Evolutionary conservation across 106 monocot genomes (phyloP).

Genomic region (Iris macrosiphon): DNA sequence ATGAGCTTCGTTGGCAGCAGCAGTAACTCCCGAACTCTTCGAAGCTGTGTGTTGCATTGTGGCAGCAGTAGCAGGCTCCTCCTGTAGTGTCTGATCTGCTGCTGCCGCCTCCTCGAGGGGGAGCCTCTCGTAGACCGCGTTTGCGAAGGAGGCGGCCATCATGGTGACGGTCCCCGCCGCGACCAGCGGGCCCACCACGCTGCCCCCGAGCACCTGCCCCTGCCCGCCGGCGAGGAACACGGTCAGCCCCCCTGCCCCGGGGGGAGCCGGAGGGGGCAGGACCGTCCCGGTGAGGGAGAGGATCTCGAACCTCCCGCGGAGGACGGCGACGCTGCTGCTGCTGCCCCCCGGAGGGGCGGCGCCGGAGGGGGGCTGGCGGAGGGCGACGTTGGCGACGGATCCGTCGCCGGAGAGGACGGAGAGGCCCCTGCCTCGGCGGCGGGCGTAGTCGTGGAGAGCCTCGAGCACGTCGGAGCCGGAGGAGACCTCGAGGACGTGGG

Average conservation of each 20-base stretch:
- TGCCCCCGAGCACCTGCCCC: constrained; percentile 34
- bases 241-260: constrained; percentile 16
- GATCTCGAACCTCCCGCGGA: constrained; percentile 24
- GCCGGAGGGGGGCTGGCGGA: constrained; percentile 26
- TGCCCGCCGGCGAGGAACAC: constrained; percentile 30
- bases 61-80: too few species aligned
- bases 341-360: constrained; percentile 12
- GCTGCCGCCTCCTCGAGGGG: constrained; percentile 20
- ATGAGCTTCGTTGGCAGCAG: too few species aligned
- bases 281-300: constrained; percentile 25
- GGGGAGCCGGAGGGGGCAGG: constrained; percentile 20
- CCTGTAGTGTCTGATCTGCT: too few species aligned
- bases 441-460: constrained; percentile 18
- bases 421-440: constrained; percentile 21
- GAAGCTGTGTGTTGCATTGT: too few species aligned
- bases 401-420: constrained; percentile 21
- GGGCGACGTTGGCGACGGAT: constrained; percentile 21
- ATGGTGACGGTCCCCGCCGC: constrained; percentile 19
- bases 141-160: constrained; percentile 10
- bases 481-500: constrained; percentile 28
- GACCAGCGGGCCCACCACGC: constrained; percentile 18
- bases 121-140: constrained; percentile 20
- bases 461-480: constrained; percentile 19
- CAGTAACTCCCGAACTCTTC: too few species aligned
- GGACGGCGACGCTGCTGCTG: constrained; percentile 16